phyloP scores from a whole-genome alignment of 805 yeast genomes.

The Hanseniaspora lachancei region DNA sequence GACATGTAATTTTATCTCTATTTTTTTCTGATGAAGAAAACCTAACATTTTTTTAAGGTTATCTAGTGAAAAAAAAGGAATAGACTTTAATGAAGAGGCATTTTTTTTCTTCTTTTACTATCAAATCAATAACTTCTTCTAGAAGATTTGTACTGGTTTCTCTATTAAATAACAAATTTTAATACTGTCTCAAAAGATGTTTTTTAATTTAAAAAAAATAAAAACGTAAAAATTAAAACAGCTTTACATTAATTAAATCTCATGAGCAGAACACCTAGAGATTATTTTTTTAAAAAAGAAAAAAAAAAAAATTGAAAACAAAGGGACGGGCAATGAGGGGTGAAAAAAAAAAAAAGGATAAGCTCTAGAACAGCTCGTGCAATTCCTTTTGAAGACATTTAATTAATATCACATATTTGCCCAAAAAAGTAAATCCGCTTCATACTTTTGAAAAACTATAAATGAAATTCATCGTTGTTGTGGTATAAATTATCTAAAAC shows the following conservation, averaged over 20 bases:
- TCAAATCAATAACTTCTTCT: not conserved
- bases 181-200: not conserved
- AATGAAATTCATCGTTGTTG: not conserved
- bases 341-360: too few relatives aligned
- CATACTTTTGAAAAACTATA: too few relatives aligned
- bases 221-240: too few relatives aligned
- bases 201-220: too few relatives aligned
- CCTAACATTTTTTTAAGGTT: not conserved
- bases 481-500: not conserved
- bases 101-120: not conserved
- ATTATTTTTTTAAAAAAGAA: not conserved
- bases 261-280: not conserved
- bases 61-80: too few relatives aligned
- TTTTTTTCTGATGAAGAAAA: not conserved
- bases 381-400: too few relatives aligned
- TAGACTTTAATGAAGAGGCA: too few relatives aligned
- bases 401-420: too few relatives aligned
- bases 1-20: not conserved
- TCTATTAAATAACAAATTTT: not conserved
- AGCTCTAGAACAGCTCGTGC: too few relatives aligned
- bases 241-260: not conserved
- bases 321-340: too few relatives aligned
- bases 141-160: not conserved
- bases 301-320: not conserved
- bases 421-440: too few relatives aligned